Evolutionary conservation across 2,329 filamentous ascomycete species (phyloP), one percentile per base, ranked within the genome.

Genomic region (Alternaria infectoria): DNA sequence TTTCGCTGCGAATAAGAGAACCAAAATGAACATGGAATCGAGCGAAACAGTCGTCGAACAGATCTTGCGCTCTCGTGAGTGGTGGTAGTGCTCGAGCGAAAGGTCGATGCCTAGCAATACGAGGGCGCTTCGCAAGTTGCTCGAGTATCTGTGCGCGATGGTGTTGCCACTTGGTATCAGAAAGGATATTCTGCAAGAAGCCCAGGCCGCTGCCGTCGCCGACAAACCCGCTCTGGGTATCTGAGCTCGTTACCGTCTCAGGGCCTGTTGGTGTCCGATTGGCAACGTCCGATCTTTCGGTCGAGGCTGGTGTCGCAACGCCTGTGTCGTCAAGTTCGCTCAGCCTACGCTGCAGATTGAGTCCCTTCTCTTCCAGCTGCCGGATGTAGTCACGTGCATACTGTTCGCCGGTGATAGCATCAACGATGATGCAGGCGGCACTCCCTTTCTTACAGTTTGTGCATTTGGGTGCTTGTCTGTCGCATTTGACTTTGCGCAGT

Each of bases 161-260:
- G 11, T 54, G 67, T 46, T 65, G 54, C 67, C 67, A 68, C 21
- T 64, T 68, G 9, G 56, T 44, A 9, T 69, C 60, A 7, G 67
- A 69, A 13, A 68, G 47, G 19, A 68, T 69, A 12, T 43, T 62
- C 17, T 67, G 62, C 15, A 69, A 30, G 43, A 69, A 69, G 12
- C 67, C 67, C 9, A 69, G 40, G 4, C 65, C 63, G 61, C 65
- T 69, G 13, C 67, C 63, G 55, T 69, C 65, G 9, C 65, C 65
- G n/a, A 68, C 67, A 45, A 62, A 69, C 2, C 63, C 60, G 25
- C 49, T 58, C n/a, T 63, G 56, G 9, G 64, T 58, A 13, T n/a
- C 59, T 4, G 25, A 59, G 19, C 55, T 66, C 10, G 50, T 57
- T 23, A 30, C 54, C 5, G 64, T 65, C 23, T 44, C 23, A 46